Evolutionary conservation across 257 asterid species (phyloP).

Genomic region (Capsicum pubescens): DNA sequence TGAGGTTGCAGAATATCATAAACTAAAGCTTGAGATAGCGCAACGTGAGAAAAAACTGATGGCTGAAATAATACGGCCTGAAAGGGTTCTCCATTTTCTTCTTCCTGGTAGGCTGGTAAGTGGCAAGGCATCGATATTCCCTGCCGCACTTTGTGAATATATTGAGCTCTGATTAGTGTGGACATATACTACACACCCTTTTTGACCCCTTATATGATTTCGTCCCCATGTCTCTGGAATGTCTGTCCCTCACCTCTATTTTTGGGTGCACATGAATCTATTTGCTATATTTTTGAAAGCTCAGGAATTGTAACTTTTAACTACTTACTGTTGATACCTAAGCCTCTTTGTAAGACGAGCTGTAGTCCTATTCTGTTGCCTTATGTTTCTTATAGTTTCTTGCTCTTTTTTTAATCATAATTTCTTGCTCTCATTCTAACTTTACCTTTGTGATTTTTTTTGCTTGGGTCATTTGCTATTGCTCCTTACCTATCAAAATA

Average conservation of each 20-base stretch:
- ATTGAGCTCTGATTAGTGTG: conserved; percentile 18
- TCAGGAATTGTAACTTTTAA: neutral
- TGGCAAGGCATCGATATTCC: conserved; percentile 21
- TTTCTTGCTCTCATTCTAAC: neutral
- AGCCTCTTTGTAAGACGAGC: neutral
- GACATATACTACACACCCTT: neutral
- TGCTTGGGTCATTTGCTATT: neutral
- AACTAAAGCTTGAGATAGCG: conserved; percentile 75
- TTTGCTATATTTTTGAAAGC: neutral
- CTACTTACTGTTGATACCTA: conserved; percentile 6
- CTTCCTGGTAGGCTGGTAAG: conserved; percentile 96
- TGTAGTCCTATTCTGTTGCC: neutral
- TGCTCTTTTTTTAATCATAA: neutral
- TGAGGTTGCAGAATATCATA: conserved; percentile 90
- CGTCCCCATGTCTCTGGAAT: neutral
- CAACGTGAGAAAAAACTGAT: conserved; percentile 84
- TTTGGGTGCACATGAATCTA: neutral
- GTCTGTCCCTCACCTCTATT: neutral
- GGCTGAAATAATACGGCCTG: conserved; percentile 89
- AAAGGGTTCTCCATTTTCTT: conserved; percentile 84
- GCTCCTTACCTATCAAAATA: conserved; percentile 15
- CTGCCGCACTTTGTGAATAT: neutral
- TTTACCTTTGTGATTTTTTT: neutral
- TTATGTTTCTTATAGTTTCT: neutral
- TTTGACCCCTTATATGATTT: conserved; percentile 15